A percentile compares a stretch with the other conserved stretches of the same genome.
These are phyloP conservation scores for Pezicula carpinea DNA, from an alignment of 2,329 filamentous ascomycete genomes.

Conservation along the genomic window DNA sequence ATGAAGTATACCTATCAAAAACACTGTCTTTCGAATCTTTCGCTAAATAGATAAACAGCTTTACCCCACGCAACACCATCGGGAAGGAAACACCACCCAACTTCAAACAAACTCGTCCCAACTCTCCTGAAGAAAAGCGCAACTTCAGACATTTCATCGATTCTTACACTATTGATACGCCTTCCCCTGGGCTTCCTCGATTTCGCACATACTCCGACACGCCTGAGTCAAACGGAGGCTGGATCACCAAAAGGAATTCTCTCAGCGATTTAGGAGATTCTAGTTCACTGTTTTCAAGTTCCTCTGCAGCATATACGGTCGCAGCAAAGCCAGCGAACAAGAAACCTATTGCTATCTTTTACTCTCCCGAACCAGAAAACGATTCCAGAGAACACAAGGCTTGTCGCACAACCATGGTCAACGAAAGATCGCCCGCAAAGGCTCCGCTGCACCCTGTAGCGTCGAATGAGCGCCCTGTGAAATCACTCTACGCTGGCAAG, in stretches of 20 bases:
- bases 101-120: constrained; percentile 6
- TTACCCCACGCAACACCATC: constrained; percentile 18
- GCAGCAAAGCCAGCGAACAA: constrained; percentile 1
- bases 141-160: constrained; percentile 1
- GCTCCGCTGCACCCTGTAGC: constrained; percentile 17
- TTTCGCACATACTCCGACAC: constrained; percentile 2
- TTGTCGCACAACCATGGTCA: constrained; percentile 23
- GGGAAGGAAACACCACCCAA: constrained; percentile 10
- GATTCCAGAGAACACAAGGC: constrained; percentile 4
- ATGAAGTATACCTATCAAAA: neutral
- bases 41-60: constrained; percentile 12
- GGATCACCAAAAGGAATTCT: constrained; percentile 8
- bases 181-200: constrained; percentile 5
- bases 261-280: constrained; percentile 27
- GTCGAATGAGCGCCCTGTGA: constrained; percentile 17
- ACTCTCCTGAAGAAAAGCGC: constrained; percentile 8
- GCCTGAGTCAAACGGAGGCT: constrained; percentile 1
- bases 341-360: too few relatives aligned
- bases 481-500: constrained; percentile 9
- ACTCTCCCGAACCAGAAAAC: neutral
- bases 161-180: constrained; percentile 1
- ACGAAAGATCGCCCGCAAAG: constrained; percentile 29
- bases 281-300: constrained; percentile 24
- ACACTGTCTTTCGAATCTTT: neutral
- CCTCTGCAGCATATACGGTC: neutral